Evolutionary conservation across 129 eudicot species (phyloP), one percentile per base, ranked within the genome.

Genomic region (Rutidosis leptorrhynchoides): DNA sequence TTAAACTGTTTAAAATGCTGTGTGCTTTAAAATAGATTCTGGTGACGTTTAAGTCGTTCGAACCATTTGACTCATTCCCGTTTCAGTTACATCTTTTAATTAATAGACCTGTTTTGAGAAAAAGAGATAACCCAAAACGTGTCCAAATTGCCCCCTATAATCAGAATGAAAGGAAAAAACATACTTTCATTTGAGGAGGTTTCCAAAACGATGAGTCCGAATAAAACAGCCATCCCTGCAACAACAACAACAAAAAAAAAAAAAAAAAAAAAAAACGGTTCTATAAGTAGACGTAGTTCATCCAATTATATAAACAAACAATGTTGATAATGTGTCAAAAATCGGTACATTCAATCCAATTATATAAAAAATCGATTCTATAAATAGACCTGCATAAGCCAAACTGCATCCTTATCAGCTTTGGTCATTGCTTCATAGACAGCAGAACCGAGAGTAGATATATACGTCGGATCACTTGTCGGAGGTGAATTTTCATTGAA

Each of bases 161-260:
- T 8, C 20, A 19, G 27, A 26, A 63, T 23, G 22, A 28, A 23
- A 21, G 29, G 26, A 55, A 20, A 63, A 10, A 56, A 58, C 81
- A 24, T 84, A 89, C 99, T 89, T 94, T 77, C 97, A 89, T 94
- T 79, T 94, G 97, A 55, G 96, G 93, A 24, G 96, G 99, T 61
- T 94, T 81, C 99, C 99, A 94, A 76, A 84, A 94, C 10, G 89
- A 68, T 1, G 99, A 89, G 68, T 86, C 93, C 9, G 99, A 84
- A 66, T 86, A 94, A 73, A 94, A 94, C 45, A 94, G 75, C 99
- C 99, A 89, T 17, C 99, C 99, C 95, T 94, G 88, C 55, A 82
- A 7, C 62, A 60, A 52, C 43, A 74, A n/a, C n/a, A n/a, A n/a
- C n/a, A n/a, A n/a, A n/a, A n/a, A n/a, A n/a, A n/a, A n/a, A n/a